phyloP scores from a whole-genome alignment of 768 basidiomycete species.

The Macrocybe gigantea region DNA sequence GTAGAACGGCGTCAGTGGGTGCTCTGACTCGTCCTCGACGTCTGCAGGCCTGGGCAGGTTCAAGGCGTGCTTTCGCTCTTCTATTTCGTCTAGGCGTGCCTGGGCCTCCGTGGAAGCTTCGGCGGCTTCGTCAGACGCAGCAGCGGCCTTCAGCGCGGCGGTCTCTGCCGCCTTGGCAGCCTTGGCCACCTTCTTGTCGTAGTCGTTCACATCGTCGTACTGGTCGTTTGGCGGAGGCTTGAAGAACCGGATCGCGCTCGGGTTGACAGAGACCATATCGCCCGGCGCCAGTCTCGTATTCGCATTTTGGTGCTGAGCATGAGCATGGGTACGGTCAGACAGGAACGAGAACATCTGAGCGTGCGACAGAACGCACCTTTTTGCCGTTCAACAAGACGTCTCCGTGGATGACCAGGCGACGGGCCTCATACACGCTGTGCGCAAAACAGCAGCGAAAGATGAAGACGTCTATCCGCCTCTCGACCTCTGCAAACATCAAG shows the following conservation, averaged over 20 bases:
- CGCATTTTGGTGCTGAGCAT: slow-evolving; percentile 68
- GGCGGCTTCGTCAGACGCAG: slow-evolving; percentile 2
- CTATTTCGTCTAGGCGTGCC: background rate
- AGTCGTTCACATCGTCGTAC: slow-evolving; percentile 28
- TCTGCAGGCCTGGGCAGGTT: slow-evolving; percentile 2
- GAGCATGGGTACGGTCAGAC: background rate
- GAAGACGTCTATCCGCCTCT: slow-evolving; percentile 89
- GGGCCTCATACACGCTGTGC: slow-evolving; percentile 84
- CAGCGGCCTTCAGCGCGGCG: slow-evolving; percentile 4
- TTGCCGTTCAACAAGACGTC: slow-evolving; percentile 86
- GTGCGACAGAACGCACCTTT: slow-evolving; percentile 48
- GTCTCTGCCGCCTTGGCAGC: slow-evolving; percentile 4
- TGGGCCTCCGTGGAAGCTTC: slow-evolving; percentile 3
- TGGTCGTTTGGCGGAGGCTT: slow-evolving; percentile 25
- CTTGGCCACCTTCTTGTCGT: slow-evolving; percentile 9
- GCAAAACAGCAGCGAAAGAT: slow-evolving; percentile 88
- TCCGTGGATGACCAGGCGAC: slow-evolving; percentile 81
- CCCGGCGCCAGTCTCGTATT: slow-evolving; percentile 90
- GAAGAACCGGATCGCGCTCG: slow-evolving; percentile 71
- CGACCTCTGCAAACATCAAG: slow-evolving; percentile 94
- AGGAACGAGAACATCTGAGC: background rate
- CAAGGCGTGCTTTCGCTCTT: background rate
- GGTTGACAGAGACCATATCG: slow-evolving; percentile 90
- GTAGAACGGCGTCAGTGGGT: slow-evolving; percentile 62
- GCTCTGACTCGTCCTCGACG: slow-evolving; percentile 3